These are phyloP conservation scores for Ophiostoma perfectum DNA, from an alignment of 2,329 filamentous ascomycete genomes.

Conservation along the genomic window DNA sequence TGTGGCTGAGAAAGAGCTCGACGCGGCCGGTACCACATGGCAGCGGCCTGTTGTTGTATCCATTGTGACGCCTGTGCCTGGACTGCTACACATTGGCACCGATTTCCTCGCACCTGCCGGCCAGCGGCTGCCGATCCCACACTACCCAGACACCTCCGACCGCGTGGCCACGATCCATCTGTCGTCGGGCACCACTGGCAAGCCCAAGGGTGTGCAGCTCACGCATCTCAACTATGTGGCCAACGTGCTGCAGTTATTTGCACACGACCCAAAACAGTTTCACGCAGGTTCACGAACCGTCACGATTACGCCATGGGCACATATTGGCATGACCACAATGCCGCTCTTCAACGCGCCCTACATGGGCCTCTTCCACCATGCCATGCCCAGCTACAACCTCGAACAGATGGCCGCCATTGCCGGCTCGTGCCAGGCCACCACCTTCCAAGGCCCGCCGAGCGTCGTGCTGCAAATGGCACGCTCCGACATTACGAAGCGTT, in stretches of 20 bases:
- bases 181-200: slow-evolving; percentile 46
- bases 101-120: not conserved
- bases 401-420: slow-evolving; percentile 35
- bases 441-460: slow-evolving; percentile 39
- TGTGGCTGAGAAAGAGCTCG: slow-evolving; percentile 31
- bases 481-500: slow-evolving; percentile 33
- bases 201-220: slow-evolving; percentile 44
- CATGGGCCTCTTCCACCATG: slow-evolving; percentile 42
- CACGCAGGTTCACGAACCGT: slow-evolving; percentile 35
- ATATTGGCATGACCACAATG: slow-evolving; percentile 42
- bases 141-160: slow-evolving; percentile 9
- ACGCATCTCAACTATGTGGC: slow-evolving; percentile 44
- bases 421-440: slow-evolving; percentile 35
- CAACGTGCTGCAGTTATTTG: slow-evolving; percentile 35
- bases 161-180: slow-evolving; percentile 37
- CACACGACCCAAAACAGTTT: slow-evolving; percentile 36
- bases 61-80: not conserved
- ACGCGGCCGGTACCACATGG: slow-evolving; percentile 24
- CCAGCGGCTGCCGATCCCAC: not conserved
- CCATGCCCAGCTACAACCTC: slow-evolving; percentile 38
- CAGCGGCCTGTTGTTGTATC: not conserved
- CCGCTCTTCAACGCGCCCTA: slow-evolving; percentile 42
- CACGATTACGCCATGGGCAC: slow-evolving; percentile 41
- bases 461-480: slow-evolving; percentile 37
- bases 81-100: not conserved